Evolutionary conservation across 2,329 filamentous ascomycete genomes (phyloP), one percentile per base, ranked within the genome.

Genomic region (Colletotrichum viniferum): DNA sequence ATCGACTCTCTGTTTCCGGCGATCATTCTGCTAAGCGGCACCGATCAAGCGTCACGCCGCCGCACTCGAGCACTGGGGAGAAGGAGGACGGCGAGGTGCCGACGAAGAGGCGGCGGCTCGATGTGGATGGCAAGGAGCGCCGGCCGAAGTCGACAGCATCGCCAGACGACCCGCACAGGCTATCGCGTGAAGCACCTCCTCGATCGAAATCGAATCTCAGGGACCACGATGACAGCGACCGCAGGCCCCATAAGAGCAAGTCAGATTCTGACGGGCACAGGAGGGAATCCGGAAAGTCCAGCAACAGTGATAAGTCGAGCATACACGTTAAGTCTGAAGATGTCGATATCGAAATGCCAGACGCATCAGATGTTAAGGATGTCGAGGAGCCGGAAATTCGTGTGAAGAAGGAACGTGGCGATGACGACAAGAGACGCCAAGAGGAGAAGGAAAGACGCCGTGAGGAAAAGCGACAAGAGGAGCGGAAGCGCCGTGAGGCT

Each of bases 241-340:
- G 71, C 16, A 70, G 71, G 26, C 34, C 65, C 55, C 13, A 38
- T 67, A 89, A 85, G 79, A 73, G 77, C 69, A 87, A 82, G 79
- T 72, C 79, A 3, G 83, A 85, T 16, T 80, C 79, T 9, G 86
- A 81, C 58, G 83, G 84, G n/a, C 83, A 85, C 28, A 85, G 86
- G 4, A 85, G 85, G 63, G 87, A 89, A 32, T 82, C 82, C 4
- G 81, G 83, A 18, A 89, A 87, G 76, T 83, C 83, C 3, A 80
- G 79, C 12, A 80, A 84, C 3, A 82, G 83, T 5, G 89, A 90
- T 55, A 89, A 88, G 78, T 81, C 83, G 18, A 87, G 84, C 70
- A 89, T 91, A n/a, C 87, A 88, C 63, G 89, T 92, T 55, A 91
- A 91, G 78, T 88, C 88, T 1, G 90, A 92, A 76, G 90, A 91